These are phyloP conservation scores for Aaosphaeria pasadenensis DNA, from an alignment of 2,329 filamentous ascomycete genomes.

Conservation along the genomic window DNA sequence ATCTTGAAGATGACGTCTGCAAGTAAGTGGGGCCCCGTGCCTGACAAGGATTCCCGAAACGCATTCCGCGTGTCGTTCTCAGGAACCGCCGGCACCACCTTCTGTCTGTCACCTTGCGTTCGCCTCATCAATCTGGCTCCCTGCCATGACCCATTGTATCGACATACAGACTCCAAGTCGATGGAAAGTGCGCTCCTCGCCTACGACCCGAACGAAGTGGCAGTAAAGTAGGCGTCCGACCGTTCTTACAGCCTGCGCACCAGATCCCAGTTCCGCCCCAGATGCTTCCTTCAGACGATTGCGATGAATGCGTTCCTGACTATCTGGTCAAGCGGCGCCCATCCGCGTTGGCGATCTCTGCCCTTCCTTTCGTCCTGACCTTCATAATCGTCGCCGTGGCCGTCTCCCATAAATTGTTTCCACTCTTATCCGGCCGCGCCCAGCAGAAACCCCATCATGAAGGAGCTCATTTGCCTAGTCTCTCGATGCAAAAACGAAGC, in stretches of 20 bases:
- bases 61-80: constrained; percentile 7
- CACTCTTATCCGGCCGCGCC: constrained; percentile 59
- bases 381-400: constrained; percentile 63
- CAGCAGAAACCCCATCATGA: constrained; percentile 61
- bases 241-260: constrained; percentile 2
- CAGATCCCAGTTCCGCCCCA: constrained; percentile 4
- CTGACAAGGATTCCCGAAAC: constrained; percentile 9
- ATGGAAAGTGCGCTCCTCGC: constrained; percentile 20
- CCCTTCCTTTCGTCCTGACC: constrained; percentile 66
- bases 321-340: constrained; percentile 41
- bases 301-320: constrained; percentile 59
- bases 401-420: constrained; percentile 68
- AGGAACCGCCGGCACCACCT: background rate
- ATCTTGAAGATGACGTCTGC: constrained; percentile 4
- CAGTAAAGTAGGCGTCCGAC: constrained; percentile 11
- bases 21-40: constrained; percentile 1
- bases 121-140: background rate
- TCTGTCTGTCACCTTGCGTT: background rate
- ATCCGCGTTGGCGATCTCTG: constrained; percentile 57
- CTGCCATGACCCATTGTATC: constrained; percentile 13
- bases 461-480: constrained; percentile 56
- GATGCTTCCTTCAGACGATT: constrained; percentile 43
- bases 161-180: constrained; percentile 12
- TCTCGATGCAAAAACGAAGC: constrained; percentile 18
- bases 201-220: constrained; percentile 13